Evolutionary conservation across 2,329 filamentous ascomycete genomes (phyloP).

Genomic region (Blastomyces gilchristii): DNA sequence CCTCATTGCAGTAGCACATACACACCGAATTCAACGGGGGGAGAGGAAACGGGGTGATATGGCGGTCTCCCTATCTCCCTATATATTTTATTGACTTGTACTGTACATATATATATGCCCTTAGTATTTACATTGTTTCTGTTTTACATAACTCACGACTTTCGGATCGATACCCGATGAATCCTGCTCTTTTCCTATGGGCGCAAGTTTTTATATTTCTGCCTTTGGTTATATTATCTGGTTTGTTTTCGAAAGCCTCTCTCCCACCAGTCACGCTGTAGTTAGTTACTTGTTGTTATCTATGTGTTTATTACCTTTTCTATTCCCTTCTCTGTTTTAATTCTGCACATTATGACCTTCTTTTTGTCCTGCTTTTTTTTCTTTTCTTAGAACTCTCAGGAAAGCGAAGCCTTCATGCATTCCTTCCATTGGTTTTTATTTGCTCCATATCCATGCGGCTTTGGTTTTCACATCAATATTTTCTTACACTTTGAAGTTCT

Average conservation of each 20-base stretch:
- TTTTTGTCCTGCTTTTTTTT: not conserved
- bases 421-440: not conserved
- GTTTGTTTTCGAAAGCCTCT: no score
- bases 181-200: not conserved
- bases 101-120: not conserved
- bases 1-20: not conserved
- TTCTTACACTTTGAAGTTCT: not conserved
- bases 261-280: no score
- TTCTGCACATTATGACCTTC: not conserved
- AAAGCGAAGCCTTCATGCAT: no score
- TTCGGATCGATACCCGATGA: not conserved
- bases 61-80: not conserved
- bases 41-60: not conserved
- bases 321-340: not conserved
- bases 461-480: not conserved
- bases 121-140: not conserved
- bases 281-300: not conserved
- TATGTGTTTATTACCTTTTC: not conserved
- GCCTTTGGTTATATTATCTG: not conserved
- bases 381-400: not conserved
- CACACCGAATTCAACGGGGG: not conserved
- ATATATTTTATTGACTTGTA: not conserved
- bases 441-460: not conserved
- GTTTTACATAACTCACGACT: not conserved
- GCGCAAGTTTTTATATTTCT: no score